A percentile compares a stretch with the other conserved stretches of the same genome.
Evolutionary conservation across 2,329 filamentous ascomycete genomes (phyloP).

Genomic region (Aureobasidium sp.): DNA sequence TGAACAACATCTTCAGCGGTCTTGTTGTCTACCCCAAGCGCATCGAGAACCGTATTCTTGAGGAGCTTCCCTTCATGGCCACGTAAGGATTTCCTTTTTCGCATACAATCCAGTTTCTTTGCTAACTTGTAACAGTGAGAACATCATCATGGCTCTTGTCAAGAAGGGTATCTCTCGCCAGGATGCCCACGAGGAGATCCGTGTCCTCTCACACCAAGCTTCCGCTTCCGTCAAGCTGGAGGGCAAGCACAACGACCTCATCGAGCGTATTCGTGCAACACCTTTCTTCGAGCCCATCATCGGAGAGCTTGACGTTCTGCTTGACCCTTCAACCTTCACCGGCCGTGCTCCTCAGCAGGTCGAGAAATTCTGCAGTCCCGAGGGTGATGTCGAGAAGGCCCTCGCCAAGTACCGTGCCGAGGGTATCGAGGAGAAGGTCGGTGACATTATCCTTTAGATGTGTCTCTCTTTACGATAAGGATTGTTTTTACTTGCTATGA

Average conservation of each 20-base stretch:
- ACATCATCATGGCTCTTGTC: constrained; percentile 71
- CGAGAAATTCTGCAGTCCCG: constrained; percentile 28
- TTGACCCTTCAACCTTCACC: constrained; percentile 31
- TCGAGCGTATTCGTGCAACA: constrained; percentile 64
- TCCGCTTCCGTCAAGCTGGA: constrained; percentile 61
- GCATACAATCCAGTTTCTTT: not conserved
- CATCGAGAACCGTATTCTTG: constrained; percentile 58
- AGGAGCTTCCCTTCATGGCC: constrained; percentile 81
- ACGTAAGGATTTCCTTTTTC: constrained; percentile 32
- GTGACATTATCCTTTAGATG: constrained; percentile 13
- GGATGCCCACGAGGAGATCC: constrained; percentile 80
- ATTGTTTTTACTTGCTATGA: constrained; percentile 3
- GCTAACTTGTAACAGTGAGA: constrained; percentile 28
- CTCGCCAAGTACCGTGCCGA: constrained; percentile 25
- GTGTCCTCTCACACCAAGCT: constrained; percentile 69
- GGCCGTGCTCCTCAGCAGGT: constrained; percentile 34
- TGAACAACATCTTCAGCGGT: constrained; percentile 66
- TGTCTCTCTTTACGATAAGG: not conserved
- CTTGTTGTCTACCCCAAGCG: constrained; percentile 70
- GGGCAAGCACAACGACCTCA: constrained; percentile 71
- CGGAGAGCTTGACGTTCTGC: constrained; percentile 28
- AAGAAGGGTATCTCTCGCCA: constrained; percentile 64
- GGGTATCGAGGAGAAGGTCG: constrained; percentile 15
- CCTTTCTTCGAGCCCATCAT: constrained; percentile 58
- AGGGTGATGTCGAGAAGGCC: constrained; percentile 28